Evolutionary conservation across 495 filamentous ascomycete species (phyloP), one percentile per base, ranked within the genome.

Genomic region (Bryoglossum gracile): DNA sequence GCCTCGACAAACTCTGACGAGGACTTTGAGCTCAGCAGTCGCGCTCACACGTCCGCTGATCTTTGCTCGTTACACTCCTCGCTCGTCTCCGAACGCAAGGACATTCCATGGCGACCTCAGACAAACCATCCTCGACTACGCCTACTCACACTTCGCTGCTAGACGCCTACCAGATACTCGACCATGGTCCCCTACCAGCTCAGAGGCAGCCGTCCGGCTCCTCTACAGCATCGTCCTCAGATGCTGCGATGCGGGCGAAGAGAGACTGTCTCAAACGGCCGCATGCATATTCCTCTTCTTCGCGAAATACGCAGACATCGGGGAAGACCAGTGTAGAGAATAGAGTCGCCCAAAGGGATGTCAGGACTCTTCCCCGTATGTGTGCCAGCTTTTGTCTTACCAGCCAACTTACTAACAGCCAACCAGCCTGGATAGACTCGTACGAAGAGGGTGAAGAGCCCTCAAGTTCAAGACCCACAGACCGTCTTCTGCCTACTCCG

Each of bases 381-480:
- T 39, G 5, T 8, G n/a, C 8, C 26, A 23, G 6, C 8, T 28
- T 18, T 14, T 21, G 13, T 8, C 16, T 10, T 39, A 9, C 6
- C 13, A 17, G 21, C 16, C 22, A 30, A 24, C 1, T 33, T 59
- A 25, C 62, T 66, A 50, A 67, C 53, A 21, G 10, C 23, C 32
- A 4, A 40, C 9, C 46, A 79, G 76, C 71, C 28, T 80, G 77
- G 77, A 73, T 80, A 43, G 68, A 70, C 21, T 76, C 71, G 3
- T 70, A 73, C 48, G 71, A 72, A 50, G 64, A 62, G 8, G 46
- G 43, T 14, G 51, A 53, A 4, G 38, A 37, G 3, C 19, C 50
- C 8, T 10, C 38, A 11, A 23, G 36, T 22, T 25, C 49, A 58
- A 49, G 61, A 60, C 51, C 39, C 38, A 48, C 67, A 49, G 46